These are phyloP conservation scores for Pinus tabuliformis DNA, from an alignment of 75 land plant species.

Conservation along the genomic window DNA sequence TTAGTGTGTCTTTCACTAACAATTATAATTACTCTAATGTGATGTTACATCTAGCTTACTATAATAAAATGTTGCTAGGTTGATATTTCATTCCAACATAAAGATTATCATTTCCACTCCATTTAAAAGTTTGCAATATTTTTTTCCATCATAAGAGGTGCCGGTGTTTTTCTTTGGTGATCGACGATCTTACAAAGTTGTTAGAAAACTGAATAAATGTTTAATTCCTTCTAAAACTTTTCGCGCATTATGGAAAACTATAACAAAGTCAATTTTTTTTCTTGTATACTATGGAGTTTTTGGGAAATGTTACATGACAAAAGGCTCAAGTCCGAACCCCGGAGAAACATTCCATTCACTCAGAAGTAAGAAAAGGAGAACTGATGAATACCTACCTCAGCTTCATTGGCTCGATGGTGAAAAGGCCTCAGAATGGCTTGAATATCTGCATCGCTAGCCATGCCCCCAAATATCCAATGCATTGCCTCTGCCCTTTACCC, in stretches of 20 bases:
- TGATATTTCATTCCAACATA: no score
- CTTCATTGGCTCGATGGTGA: conserved; percentile 56
- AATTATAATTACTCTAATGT: no score
- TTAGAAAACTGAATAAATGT: not conserved
- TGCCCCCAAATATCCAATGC: not conserved
- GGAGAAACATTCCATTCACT: not conserved
- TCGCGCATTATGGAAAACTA: not conserved
- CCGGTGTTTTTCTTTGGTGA: no score
- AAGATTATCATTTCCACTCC: no score
- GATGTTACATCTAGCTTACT: no score
- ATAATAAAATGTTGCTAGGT: no score
- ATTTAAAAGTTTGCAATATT: not conserved
- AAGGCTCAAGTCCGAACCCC: not conserved
- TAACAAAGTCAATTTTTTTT: not conserved
- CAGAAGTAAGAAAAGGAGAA: not conserved
- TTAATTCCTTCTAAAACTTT: not conserved
- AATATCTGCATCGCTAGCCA: not conserved
- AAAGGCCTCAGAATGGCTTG: conserved; percentile 48
- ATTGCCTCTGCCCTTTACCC: no score
- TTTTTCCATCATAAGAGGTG: not conserved
- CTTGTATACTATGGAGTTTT: not conserved
- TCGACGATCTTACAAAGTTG: no score
- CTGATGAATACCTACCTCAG: conserved; percentile 40
- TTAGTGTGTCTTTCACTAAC: no score
- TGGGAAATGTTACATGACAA: not conserved